These are phyloP conservation scores for Gilbertella persicaria DNA, from an alignment of 371 early-diverging fungal genomes.

Conservation along the genomic window DNA sequence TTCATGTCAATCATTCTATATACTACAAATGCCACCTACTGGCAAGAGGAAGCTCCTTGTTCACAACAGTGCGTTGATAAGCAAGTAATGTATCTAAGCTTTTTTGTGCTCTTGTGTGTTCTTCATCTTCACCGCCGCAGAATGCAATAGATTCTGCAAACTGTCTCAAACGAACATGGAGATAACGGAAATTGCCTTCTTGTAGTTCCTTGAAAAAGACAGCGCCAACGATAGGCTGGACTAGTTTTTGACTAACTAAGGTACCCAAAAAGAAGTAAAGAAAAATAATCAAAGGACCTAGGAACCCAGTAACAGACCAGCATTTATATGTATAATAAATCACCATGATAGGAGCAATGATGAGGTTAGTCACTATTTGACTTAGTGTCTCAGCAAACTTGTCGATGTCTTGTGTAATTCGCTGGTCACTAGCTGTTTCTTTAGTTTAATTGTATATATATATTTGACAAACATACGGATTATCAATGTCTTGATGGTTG, in stretches of 20 bases:
- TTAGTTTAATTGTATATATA: not conserved
- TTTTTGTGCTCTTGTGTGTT: conserved; percentile 53
- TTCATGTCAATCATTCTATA: not conserved
- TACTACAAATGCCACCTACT: conserved; percentile 34
- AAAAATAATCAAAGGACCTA: conserved; percentile 73
- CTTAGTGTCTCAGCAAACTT: conserved; percentile 68
- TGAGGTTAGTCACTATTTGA: conserved; percentile 64
- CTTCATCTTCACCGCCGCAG: conserved; percentile 70
- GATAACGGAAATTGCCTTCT: conserved; percentile 82
- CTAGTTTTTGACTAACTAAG: conserved; percentile 56
- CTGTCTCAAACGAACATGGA: conserved; percentile 73
- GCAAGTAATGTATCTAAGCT: conserved; percentile 55
- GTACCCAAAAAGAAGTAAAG: conserved; percentile 73
- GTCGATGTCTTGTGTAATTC: conserved; percentile 89
- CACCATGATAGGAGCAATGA: conserved; percentile 78
- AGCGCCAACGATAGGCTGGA: conserved; percentile 75
- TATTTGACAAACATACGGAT: conserved; percentile 57
- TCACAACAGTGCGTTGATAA: conserved; percentile 62
- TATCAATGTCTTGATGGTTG: conserved; percentile 61
- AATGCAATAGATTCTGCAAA: conserved; percentile 84
- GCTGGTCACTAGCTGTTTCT: conserved; percentile 71
- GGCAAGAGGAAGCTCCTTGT: conserved; percentile 64
- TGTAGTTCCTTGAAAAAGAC: conserved; percentile 75
- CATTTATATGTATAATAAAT: conserved; percentile 77
- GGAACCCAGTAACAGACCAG: conserved; percentile 67